phyloP scores from a whole-genome alignment of 1,284 basidiomycete species.

The Rhodofomes roseus region DNA sequence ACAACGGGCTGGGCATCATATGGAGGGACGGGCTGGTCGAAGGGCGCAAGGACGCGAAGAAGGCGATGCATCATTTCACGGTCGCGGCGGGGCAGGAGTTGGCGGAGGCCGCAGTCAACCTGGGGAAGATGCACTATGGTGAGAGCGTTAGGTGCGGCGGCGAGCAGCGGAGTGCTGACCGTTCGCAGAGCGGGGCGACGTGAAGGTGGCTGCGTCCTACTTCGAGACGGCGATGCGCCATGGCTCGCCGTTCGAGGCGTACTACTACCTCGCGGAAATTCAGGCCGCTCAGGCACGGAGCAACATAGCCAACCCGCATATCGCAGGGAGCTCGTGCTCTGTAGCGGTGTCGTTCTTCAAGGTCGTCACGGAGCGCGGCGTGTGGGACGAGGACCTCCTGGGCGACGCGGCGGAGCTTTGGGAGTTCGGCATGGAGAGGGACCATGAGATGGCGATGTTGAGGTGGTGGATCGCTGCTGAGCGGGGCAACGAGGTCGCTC shows the following conservation, averaged over 20 bases:
- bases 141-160: slow-evolving; percentile 8
- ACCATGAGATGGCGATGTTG: slow-evolving; percentile 75
- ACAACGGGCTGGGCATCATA: slow-evolving; percentile 90
- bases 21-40: slow-evolving; percentile 83
- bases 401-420: slow-evolving; percentile 81
- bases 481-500: slow-evolving; percentile 87
- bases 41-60: slow-evolving; percentile 63
- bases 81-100: slow-evolving; percentile 83
- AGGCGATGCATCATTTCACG: slow-evolving; percentile 68
- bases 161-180: neutral
- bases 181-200: slow-evolving; percentile 57
- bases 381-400: slow-evolving; percentile 85
- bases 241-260: slow-evolving; percentile 90
- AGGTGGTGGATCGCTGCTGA: slow-evolving; percentile 96
- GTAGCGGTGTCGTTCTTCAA: slow-evolving; percentile 90
- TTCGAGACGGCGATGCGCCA: slow-evolving; percentile 82
- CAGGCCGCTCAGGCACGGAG: slow-evolving; percentile 58
- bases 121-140: slow-evolving; percentile 86
- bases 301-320: slow-evolving; percentile 38
- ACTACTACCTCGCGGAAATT: slow-evolving; percentile 85
- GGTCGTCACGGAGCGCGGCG: slow-evolving; percentile 81
- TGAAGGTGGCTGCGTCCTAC: slow-evolving; percentile 59
- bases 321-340: slow-evolving; percentile 70
- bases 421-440: slow-evolving; percentile 65
- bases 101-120: slow-evolving; percentile 87